Evolutionary conservation across 805 yeast genomes (phyloP), one percentile per base, ranked within the genome.

Genomic region (Sugiyamaella smithiae): DNA sequence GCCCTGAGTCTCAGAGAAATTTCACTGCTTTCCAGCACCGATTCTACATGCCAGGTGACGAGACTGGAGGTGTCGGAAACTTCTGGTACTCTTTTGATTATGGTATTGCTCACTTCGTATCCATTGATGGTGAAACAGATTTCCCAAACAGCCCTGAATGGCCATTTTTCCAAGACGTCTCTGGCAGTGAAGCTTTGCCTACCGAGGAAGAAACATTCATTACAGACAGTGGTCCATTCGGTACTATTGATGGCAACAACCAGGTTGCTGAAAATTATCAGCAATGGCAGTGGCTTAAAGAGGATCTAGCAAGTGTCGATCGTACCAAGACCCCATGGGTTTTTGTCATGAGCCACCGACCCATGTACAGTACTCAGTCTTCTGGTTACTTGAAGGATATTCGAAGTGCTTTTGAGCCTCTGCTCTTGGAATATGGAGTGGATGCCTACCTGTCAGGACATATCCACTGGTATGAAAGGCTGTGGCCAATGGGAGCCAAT

Each of bases 41-140:
- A 24, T 59, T 57, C 55, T 46, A 55, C 28, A 59, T 59, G 63
- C 63, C 63, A 0, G 49, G 57, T 17, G 48, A 33, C 22, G 60
- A 55, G 43, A 51, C 48, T 17, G 59, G 57, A 14, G 59, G 59
- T 29, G 55, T 52, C 24, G 50, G 49, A 22, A 58, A 58, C 43
- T 52, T 58, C 45, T 58, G 62, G 62, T 58, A 58, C 45, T 58
- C 62, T 1, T 58, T 54, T 26, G 62, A 58, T 32, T 59, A 58
- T 43, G 62, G 62, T 14, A 46, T 57, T 50, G 62, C 53, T 6
- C 62, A 58, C 46, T 58, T 57, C 35, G 50, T 58, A 19, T 35
- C 45, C 16, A 35, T 58, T 33, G 51, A 56, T 45, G 52, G 58
- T 24, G 62, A 58, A 46, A 58, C 62, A 8, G 62, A 58, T 42